Conservation (phyloP, 2,329 filamentous ascomycete species). For the Leptoxyphium fumago region DNA sequence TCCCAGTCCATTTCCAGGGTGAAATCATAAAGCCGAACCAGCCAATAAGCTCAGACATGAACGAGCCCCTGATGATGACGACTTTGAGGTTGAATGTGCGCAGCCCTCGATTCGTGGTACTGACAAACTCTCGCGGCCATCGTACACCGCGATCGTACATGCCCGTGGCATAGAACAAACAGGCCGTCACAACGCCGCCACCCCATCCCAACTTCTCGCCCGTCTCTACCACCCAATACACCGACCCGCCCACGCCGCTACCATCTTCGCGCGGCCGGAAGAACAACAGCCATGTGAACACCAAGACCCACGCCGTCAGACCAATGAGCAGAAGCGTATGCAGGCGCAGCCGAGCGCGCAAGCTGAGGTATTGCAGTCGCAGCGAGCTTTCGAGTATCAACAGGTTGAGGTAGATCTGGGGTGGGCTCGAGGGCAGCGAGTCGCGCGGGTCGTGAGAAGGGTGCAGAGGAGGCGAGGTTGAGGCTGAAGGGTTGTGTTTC, state of each 20-base stretch:
- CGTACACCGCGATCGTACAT: constrained; percentile 92
- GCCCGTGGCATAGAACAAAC: constrained; percentile 84
- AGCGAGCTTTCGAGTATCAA: constrained; percentile 91
- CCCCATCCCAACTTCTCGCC: constrained; percentile 83
- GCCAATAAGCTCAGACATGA: constrained; percentile 64
- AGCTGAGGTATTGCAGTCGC: constrained; percentile 79
- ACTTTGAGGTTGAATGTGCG: constrained; percentile 93
- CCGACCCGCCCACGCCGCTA: constrained; percentile 73
- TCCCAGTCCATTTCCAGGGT: constrained; percentile 15
- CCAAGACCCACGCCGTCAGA: constrained; percentile 63
- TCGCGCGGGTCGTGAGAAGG: constrained; percentile 50
- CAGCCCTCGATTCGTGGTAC: constrained; percentile 75
- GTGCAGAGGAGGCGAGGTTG: constrained; percentile 17
- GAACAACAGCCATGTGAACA: constrained; percentile 83
- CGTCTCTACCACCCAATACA: constrained; percentile 92
- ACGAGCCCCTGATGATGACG: constrained; percentile 69
- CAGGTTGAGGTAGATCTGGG: constrained; percentile 96
- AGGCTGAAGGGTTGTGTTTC: constrained; percentile 22
- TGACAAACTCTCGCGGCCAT: constrained; percentile 87
- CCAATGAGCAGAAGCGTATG: constrained; percentile 84
- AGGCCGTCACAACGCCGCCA: constrained; percentile 72
- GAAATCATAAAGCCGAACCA: constrained; percentile 18
- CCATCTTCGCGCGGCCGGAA: constrained; percentile 94
- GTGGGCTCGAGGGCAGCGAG: constrained; percentile 74
- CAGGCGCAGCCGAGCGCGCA: constrained; percentile 74